These are phyloP conservation scores for Cercospora brassicicola DNA, from an alignment of 2,329 filamentous ascomycete genomes.

Conservation along the genomic window DNA sequence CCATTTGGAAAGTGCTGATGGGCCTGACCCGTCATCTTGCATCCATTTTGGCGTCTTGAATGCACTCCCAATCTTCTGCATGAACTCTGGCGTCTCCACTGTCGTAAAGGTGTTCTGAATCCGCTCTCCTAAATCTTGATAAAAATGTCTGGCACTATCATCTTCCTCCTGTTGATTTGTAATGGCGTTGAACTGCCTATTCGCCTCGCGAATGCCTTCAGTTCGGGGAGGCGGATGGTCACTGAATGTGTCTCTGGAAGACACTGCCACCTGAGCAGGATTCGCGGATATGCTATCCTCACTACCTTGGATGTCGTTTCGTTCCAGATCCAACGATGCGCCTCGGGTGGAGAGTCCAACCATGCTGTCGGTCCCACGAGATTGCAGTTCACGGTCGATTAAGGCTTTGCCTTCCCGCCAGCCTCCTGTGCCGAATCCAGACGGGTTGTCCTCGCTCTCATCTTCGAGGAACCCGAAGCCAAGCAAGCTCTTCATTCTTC, in stretches of 20 bases:
- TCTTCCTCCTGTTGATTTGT: constrained; percentile 57
- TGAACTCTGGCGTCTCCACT: constrained; percentile 71
- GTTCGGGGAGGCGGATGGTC: constrained; percentile 18
- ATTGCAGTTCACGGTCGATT: constrained; percentile 74
- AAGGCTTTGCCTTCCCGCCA: constrained; percentile 92
- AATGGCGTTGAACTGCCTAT: constrained; percentile 36
- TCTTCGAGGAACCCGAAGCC: constrained; percentile 80
- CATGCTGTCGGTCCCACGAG: constrained; percentile 39
- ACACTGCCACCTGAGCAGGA: neutral
- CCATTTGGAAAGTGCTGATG: constrained; percentile 34
- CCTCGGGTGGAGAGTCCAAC: constrained; percentile 37
- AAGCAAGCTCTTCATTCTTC: constrained; percentile 70
- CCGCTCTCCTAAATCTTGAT: constrained; percentile 77
- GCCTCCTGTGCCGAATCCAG: constrained; percentile 71
- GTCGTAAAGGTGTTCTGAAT: constrained; percentile 91
- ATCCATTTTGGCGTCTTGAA: constrained; percentile 83
- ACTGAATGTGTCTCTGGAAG: constrained; percentile 9
- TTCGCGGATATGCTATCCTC: constrained; percentile 8
- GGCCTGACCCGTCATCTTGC: constrained; percentile 36
- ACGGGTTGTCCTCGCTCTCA: constrained; percentile 65
- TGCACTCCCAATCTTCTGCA: constrained; percentile 67
- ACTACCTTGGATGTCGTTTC: constrained; percentile 1
- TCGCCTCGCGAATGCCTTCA: constrained; percentile 28
- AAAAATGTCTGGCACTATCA: constrained; percentile 65
- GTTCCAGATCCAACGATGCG: constrained; percentile 34